These are phyloP conservation scores for Epichloe uncinata DNA, from an alignment of 2,329 filamentous ascomycete species.

Conservation along the genomic window DNA sequence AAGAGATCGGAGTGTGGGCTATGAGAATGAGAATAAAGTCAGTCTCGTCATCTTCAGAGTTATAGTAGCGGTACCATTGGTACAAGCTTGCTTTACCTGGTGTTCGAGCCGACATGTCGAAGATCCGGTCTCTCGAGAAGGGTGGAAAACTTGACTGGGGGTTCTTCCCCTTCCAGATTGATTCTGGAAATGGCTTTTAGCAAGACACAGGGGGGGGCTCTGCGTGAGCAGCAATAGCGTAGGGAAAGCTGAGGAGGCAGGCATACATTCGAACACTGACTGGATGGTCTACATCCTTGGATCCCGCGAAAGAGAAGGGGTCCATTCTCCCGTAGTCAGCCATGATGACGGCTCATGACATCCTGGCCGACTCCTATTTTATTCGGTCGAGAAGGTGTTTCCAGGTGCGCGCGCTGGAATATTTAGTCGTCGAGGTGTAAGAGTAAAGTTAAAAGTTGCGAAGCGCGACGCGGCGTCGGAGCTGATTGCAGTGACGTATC, in stretches of 20 bases:
- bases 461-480: neutral
- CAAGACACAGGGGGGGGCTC: slow-evolving; percentile 1
- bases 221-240: neutral
- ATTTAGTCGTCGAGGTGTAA: neutral
- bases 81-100: slow-evolving; percentile 39
- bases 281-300: slow-evolving; percentile 66
- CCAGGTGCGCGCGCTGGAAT: neutral
- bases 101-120: slow-evolving; percentile 76
- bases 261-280: slow-evolving; percentile 52
- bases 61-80: neutral
- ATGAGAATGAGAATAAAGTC: slow-evolving; percentile 10
- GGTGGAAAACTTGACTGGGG: slow-evolving; percentile 42
- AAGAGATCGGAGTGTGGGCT: slow-evolving; percentile 81
- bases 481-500: neutral
- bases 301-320: slow-evolving; percentile 88
- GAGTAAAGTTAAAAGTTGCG: neutral
- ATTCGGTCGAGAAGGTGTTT: neutral
- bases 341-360: slow-evolving; percentile 20
- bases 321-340: slow-evolving; percentile 54
- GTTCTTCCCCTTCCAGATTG: slow-evolving; percentile 33
- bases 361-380: slow-evolving; percentile 6
- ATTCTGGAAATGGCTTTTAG: slow-evolving; percentile 23
- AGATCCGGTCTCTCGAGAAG: slow-evolving; percentile 68
- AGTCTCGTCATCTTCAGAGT: slow-evolving; percentile 7
- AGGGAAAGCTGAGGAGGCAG: neutral